Percentiles rank a stretch among this genome's conserved stretches.
Evolutionary conservation across 495 filamentous ascomycete species (phyloP).

Genomic region (Stereocaulon alpinum): DNA sequence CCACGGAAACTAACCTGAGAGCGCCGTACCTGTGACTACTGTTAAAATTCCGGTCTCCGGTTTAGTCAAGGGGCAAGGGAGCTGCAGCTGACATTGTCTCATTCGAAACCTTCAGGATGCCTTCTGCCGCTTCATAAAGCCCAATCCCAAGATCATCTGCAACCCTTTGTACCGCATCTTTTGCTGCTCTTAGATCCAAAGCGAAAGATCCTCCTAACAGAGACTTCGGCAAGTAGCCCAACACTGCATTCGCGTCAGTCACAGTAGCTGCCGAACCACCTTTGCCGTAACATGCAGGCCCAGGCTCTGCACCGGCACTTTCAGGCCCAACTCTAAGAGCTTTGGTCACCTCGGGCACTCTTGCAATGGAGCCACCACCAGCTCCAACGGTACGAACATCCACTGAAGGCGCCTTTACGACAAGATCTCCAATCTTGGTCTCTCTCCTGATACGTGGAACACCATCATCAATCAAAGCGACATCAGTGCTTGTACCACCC

Average conservation of each 20-base stretch:
- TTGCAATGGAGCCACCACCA: constrained; percentile 39
- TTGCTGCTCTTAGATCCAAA: constrained; percentile 33
- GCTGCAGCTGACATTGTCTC: constrained; percentile 31
- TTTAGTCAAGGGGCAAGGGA: background rate
- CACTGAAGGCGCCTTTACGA: constrained; percentile 39
- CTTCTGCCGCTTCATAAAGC: constrained; percentile 35
- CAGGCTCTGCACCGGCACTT: constrained; percentile 38
- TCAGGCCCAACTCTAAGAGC: constrained; percentile 41
- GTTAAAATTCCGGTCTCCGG: background rate
- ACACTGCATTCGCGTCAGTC: constrained; percentile 40
- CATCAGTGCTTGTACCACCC: constrained; percentile 42
- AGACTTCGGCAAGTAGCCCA: constrained; percentile 39
- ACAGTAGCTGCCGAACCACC: constrained; percentile 37
- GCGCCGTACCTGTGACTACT: constrained; percentile 32
- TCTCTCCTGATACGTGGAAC: constrained; percentile 38
- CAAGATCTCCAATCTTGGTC: constrained; percentile 35
- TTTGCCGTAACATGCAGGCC: constrained; percentile 41
- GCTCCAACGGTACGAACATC: constrained; percentile 42
- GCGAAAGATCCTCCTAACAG: constrained; percentile 38
- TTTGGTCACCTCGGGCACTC: constrained; percentile 37
- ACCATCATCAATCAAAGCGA: constrained; percentile 37
- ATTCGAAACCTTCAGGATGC: constrained; percentile 39
- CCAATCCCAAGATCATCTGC: constrained; percentile 35
- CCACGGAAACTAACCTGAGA: constrained; percentile 39
- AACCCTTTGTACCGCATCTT: constrained; percentile 30